Conservation (phyloP, 129 eudicot genomes). For the Saposhnikovia divaricata region DNA sequence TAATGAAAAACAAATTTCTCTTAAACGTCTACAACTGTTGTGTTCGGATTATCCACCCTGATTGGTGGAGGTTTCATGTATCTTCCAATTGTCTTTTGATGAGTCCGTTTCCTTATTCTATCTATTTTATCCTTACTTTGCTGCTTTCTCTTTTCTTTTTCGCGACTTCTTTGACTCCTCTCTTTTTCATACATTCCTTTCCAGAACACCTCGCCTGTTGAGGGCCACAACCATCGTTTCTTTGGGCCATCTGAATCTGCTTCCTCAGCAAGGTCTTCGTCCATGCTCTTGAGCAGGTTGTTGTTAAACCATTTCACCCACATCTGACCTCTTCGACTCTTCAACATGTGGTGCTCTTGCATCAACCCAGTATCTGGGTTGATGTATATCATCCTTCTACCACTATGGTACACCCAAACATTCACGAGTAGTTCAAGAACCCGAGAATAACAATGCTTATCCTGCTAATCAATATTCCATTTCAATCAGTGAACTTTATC, state of each 20-base stretch:
- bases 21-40: constrained; percentile 26
- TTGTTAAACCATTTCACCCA: constrained; percentile 87
- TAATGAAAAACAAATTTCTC: constrained; percentile 30
- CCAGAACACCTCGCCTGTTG: constrained; percentile 89
- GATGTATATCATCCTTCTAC: constrained; percentile 69
- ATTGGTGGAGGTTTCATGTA: constrained; percentile 67
- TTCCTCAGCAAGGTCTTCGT: constrained; percentile 91
- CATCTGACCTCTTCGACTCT: constrained; percentile 76
- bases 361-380: constrained; percentile 57
- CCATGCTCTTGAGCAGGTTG: constrained; percentile 79
- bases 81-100: constrained; percentile 61
- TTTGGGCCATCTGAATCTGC: constrained; percentile 56
- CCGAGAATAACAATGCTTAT: constrained; percentile 93
- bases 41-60: constrained; percentile 23
- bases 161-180: constrained; percentile 44
- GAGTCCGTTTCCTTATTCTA: constrained; percentile 55
- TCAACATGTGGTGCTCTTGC: constrained; percentile 73
- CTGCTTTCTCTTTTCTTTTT: constrained; percentile 57
- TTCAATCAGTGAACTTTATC: not conserved
- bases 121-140: constrained; percentile 63
- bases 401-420: constrained; percentile 95
- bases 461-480: constrained; percentile 32
- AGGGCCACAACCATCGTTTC: constrained; percentile 80
- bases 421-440: constrained; percentile 85
- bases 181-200: constrained; percentile 82